These are phyloP conservation scores for Exobasidium rhododendri DNA, from an alignment of 1,284 basidiomycete genomes.

Conservation along the genomic window DNA sequence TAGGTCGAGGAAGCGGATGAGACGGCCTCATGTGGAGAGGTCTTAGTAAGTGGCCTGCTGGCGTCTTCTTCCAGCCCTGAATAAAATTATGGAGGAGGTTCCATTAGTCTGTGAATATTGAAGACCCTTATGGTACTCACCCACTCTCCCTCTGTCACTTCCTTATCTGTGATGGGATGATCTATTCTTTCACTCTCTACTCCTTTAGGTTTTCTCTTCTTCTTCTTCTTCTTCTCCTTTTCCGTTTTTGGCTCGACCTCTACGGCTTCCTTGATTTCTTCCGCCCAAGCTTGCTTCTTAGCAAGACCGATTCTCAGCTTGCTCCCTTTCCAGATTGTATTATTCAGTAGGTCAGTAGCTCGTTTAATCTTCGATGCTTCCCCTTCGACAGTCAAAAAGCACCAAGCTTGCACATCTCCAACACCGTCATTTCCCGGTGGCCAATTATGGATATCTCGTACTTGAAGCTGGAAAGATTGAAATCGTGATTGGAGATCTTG, in stretches of 20 bases:
- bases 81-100: not conserved
- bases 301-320: constrained; percentile 46
- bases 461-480: constrained; percentile 1
- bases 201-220: constrained; percentile 24
- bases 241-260: constrained; percentile 20
- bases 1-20: constrained; percentile 33
- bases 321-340: constrained; percentile 48
- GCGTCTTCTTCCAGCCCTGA: constrained; percentile 45
- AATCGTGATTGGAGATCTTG: not conserved
- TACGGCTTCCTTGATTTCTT: constrained; percentile 17
- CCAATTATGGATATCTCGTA: constrained; percentile 2
- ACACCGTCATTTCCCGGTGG: not conserved
- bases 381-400: constrained; percentile 37
- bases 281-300: constrained; percentile 25
- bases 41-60: constrained; percentile 43
- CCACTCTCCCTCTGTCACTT: constrained; percentile 40
- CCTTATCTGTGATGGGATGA: constrained; percentile 24
- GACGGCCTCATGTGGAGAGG: constrained; percentile 46
- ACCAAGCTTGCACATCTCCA: not conserved
- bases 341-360: constrained; percentile 38
- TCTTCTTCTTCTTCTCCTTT: constrained; percentile 14
- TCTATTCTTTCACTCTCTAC: constrained; percentile 27
- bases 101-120: not conserved
- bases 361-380: constrained; percentile 29
- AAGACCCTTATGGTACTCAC: constrained; percentile 13